Percentiles rank a stretch among this genome's conserved stretches.
Conservation (phyloP, 108 stramenopile genomes). For the Stephanodiscus minutulus region DNA sequence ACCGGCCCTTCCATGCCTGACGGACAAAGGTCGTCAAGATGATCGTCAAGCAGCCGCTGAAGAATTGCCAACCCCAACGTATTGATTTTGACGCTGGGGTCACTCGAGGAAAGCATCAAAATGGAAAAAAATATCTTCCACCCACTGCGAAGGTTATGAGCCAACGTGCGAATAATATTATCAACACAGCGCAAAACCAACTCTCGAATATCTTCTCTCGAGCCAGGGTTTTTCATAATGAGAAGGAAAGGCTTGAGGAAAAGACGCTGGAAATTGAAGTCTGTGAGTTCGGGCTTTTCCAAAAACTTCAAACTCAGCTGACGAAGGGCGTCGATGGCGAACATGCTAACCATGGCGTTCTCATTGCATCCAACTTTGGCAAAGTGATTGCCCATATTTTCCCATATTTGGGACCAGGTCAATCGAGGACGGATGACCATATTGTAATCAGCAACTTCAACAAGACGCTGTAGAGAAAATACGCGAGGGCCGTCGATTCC, state of each 20-base stretch:
- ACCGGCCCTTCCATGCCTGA: constrained; percentile 34
- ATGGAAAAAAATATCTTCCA: constrained; percentile 91
- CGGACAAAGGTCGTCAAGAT: constrained; percentile 67
- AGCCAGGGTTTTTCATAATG: constrained; percentile 74
- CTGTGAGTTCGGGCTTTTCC: constrained; percentile 94
- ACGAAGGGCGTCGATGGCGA: constrained; percentile 96
- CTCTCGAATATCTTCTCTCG: constrained; percentile 76
- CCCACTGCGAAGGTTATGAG: constrained; percentile 86
- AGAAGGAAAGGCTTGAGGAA: constrained; percentile 92
- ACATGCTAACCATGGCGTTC: constrained; percentile 94
- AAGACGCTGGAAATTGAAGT: constrained; percentile 97
- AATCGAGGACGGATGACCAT: constrained; percentile 92
- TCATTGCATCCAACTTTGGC: constrained; percentile 89
- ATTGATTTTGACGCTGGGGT: constrained; percentile 68
- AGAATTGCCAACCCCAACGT: constrained; percentile 73
- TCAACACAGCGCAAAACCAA: constrained; percentile 83
- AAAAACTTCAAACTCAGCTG: constrained; percentile 99
- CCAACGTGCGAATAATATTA: constrained; percentile 80
- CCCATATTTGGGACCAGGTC: constrained; percentile 97
- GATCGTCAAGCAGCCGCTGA: constrained; percentile 83
- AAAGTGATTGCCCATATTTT: constrained; percentile 90
- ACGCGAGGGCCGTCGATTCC: constrained; percentile 84
- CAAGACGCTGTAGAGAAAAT: constrained; percentile 95
- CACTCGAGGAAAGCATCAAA: constrained; percentile 62
- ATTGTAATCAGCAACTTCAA: constrained; percentile 99